These are phyloP conservation scores for Leccinum rimulosum DNA, from an alignment of 768 basidiomycete species.

Conservation along the genomic window DNA sequence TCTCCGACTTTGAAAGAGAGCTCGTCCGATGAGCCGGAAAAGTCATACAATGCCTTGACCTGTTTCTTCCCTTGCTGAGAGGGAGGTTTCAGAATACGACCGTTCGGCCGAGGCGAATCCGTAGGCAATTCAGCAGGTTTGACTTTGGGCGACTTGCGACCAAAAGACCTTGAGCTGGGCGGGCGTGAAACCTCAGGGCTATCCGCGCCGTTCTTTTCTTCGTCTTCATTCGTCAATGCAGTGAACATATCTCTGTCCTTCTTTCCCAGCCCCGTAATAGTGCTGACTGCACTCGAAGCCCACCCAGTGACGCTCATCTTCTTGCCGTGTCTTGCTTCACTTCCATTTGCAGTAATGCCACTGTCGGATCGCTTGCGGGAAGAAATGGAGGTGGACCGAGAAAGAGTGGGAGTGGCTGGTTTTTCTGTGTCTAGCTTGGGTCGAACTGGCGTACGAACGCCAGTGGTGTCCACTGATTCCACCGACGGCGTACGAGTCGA, in stretches of 20 bases:
- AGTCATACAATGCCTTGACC: conserved; percentile 74
- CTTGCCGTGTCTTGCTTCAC: conserved; percentile 38
- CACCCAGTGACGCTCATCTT: conserved; percentile 43
- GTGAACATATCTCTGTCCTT: conserved; percentile 65
- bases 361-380: conserved; percentile 68
- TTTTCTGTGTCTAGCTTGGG: conserved; percentile 43
- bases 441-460: conserved; percentile 24
- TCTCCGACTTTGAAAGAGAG: conserved; percentile 72
- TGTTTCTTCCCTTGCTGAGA: conserved; percentile 49
- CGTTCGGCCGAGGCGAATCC: conserved; percentile 28
- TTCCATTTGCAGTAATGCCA: conserved; percentile 38
- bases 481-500: conserved; percentile 21
- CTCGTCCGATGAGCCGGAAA: conserved; percentile 73
- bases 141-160: conserved; percentile 28
- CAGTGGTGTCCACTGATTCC: conserved; percentile 39
- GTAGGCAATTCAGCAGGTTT: conserved; percentile 21
- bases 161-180: conserved; percentile 36
- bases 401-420: conserved; percentile 47
- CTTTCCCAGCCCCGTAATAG: conserved; percentile 54
- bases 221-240: conserved; percentile 47
- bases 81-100: conserved; percentile 49
- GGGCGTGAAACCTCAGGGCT: conserved; percentile 30
- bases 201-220: conserved; percentile 24
- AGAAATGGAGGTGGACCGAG: conserved; percentile 57
- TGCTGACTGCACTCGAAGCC: conserved; percentile 65